Evolutionary conservation across 805 yeast species (phyloP).

Genomic region (Hanseniaspora hatyaiensis): DNA sequence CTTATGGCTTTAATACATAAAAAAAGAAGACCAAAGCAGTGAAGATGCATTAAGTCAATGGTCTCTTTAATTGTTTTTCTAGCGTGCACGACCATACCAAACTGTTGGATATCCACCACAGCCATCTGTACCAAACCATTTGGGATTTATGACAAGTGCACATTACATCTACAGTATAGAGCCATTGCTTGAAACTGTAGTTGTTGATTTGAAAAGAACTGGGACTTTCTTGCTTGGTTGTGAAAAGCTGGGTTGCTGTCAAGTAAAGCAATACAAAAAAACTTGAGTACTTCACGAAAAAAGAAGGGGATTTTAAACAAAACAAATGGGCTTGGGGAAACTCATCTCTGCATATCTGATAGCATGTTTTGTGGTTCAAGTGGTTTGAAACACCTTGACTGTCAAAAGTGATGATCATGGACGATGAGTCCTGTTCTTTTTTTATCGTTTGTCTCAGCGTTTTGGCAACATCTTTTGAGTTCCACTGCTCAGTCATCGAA

Average conservation of each 20-base stretch:
- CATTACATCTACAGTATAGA: background rate
- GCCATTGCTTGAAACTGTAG: background rate
- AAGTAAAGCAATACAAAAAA: conserved; percentile 26
- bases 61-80: background rate
- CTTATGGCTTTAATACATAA: too few species aligned
- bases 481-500: conserved; percentile 61
- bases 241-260: too few species aligned
- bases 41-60: too few species aligned
- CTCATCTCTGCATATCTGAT: conserved; percentile 27
- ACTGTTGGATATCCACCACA: conserved; percentile 54
- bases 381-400: conserved; percentile 71
- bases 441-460: conserved; percentile 22
- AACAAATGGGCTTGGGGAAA: conserved; percentile 19
- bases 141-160: conserved; percentile 53
- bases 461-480: conserved; percentile 28
- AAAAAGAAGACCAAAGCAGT: too few species aligned
- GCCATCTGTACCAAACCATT: conserved; percentile 89
- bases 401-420: conserved; percentile 65
- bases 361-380: conserved; percentile 67
- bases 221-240: too few species aligned
- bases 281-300: conserved; percentile 39
- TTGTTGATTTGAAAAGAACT: too few species aligned
- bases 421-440: background rate
- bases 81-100: conserved; percentile 1
- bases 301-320: conserved; percentile 28